Evolutionary conservation across 331 rosid genomes (phyloP).

Genomic region (Dryas integrifolia): DNA sequence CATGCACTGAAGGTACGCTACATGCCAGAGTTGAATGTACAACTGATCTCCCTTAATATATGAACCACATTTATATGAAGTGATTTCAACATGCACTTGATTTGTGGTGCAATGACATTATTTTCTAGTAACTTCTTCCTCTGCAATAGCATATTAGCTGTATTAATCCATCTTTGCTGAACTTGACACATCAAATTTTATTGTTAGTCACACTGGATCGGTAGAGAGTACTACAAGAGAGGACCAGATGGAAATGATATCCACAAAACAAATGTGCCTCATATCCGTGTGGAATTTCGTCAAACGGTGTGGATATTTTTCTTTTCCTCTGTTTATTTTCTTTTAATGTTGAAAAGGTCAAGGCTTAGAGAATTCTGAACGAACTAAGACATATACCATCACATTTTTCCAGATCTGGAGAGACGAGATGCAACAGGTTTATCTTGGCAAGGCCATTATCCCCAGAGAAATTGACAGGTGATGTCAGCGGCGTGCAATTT

Average conservation of each 20-base stretch:
- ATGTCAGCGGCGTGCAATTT: constrained; percentile 15
- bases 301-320: constrained; percentile 52
- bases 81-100: not conserved
- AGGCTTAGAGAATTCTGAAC: not conserved
- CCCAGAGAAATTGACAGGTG: constrained; percentile 65
- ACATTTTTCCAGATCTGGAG: constrained; percentile 73
- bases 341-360: not conserved
- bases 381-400: not conserved
- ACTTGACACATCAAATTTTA: constrained; percentile 17
- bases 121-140: not conserved
- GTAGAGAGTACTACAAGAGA: constrained; percentile 75
- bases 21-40: not conserved
- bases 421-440: constrained; percentile 90
- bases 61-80: not conserved
- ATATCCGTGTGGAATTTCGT: constrained; percentile 90
- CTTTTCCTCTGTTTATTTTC: not conserved
- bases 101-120: not conserved
- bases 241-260: constrained; percentile 94
- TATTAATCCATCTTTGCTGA: not conserved
- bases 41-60: not conserved
- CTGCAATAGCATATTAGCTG: not conserved
- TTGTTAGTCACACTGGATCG: constrained; percentile 90
- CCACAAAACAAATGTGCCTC: constrained; percentile 94
- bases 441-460: constrained; percentile 55
- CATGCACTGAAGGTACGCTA: constrained; percentile 78